A percentile compares a stretch with the other conserved stretches of the same genome.
Evolutionary conservation across 1,139 yeast species (phyloP).

Genomic region (Candida sanyaensis): DNA sequence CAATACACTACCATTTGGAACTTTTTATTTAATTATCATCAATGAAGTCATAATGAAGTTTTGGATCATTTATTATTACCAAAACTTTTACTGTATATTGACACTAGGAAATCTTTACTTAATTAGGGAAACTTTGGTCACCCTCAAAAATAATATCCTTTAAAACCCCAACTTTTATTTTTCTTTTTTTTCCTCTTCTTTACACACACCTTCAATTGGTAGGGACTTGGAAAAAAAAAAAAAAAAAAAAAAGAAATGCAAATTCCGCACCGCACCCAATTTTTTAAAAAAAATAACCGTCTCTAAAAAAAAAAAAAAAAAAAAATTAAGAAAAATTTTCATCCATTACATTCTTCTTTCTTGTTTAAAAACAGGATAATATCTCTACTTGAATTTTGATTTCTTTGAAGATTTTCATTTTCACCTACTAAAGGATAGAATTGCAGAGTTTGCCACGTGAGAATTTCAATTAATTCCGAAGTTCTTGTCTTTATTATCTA

Average conservation of each 20-base stretch:
- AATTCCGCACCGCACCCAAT: neutral
- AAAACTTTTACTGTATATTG: no score
- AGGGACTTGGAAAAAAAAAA: neutral
- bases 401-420: slow-evolving; percentile 1
- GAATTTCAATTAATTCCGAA: neutral
- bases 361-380: slow-evolving; percentile 4
- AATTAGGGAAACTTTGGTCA: neutral
- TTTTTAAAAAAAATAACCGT: neutral
- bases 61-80: no score
- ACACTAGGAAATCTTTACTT: neutral
- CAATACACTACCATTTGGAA: neutral
- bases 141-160: no score
- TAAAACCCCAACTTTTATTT: neutral
- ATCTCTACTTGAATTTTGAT: neutral
- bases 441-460: neutral
- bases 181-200: neutral
- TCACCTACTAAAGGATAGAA: neutral
- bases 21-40: neutral
- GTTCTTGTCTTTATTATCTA: neutral
- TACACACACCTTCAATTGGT: neutral
- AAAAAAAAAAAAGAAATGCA: neutral
- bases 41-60: no score
- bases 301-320: slow-evolving; percentile 2
- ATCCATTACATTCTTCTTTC: slow-evolving; percentile 6
- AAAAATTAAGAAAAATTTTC: slow-evolving; percentile 4